Percentiles rank a stretch among this genome's conserved stretches.
Conservation (phyloP, 495 filamentous ascomycete genomes). For the Aspergillus nanangensis region DNA sequence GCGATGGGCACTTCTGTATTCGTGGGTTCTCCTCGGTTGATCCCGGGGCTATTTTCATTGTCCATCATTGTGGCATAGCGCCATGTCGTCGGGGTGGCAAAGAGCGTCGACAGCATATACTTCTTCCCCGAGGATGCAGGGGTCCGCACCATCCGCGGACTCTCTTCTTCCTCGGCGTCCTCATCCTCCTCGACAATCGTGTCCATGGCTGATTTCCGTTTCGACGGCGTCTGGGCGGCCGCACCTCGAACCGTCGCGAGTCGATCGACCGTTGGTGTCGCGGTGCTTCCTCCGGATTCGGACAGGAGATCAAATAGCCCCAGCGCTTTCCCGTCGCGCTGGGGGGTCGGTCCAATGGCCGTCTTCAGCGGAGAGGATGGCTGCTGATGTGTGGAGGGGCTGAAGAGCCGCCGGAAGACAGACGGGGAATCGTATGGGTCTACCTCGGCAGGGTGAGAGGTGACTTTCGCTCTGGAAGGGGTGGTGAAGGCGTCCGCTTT, state of each 20-base stretch:
- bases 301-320: conserved; percentile 88
- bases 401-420: conserved; percentile 53
- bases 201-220: conserved; percentile 23
- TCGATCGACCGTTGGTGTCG: conserved; percentile 34
- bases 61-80: conserved; percentile 44
- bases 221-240: conserved; percentile 39
- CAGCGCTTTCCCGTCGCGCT: conserved; percentile 79
- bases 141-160: conserved; percentile 46
- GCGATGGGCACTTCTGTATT: conserved; percentile 21
- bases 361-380: conserved; percentile 32
- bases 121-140: conserved; percentile 61
- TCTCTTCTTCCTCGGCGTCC: conserved; percentile 28
- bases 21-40: conserved; percentile 10
- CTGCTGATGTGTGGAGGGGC: conserved; percentile 44
- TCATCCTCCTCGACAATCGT: conserved; percentile 28
- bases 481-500: conserved; percentile 34
- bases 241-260: conserved; percentile 26
- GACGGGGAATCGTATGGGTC: conserved; percentile 59
- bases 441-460: conserved; percentile 40
- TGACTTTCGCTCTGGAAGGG: conserved; percentile 39
- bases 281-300: conserved; percentile 48
- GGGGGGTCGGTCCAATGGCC: conserved; percentile 80
- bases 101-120: conserved; percentile 53
- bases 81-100: conserved; percentile 58
- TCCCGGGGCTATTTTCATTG: conserved; percentile 6